A percentile compares a stretch with the other conserved stretches of the same genome.
Conservation (phyloP, 176 grass and related monocot species). For the Zoysia japonica region DNA sequence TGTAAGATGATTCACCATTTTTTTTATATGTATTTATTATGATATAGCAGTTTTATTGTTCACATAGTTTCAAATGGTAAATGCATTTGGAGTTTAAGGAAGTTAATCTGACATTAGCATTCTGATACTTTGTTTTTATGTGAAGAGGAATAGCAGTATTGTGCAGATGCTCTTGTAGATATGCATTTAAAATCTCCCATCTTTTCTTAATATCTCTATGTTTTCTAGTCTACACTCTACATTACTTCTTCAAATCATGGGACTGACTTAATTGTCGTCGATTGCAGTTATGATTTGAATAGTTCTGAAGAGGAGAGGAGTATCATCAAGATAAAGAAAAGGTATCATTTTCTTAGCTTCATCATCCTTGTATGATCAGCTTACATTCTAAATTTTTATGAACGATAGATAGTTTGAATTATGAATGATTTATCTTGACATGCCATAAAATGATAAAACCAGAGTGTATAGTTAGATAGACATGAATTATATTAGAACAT, state of each 20-base stretch:
- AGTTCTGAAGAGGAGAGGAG: conserved; percentile 79
- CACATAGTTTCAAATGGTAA: conserved; percentile 22
- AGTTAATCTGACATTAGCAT: background rate
- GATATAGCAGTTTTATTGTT: conserved; percentile 11
- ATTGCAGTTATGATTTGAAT: conserved; percentile 83
- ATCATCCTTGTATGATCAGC: background rate
- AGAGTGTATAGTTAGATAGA: background rate
- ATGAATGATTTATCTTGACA: conserved; percentile 23
- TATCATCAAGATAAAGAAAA: conserved; percentile 62
- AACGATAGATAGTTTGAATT: background rate
- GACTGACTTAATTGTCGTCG: conserved; percentile 31
- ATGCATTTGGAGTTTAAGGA: conserved; percentile 14
- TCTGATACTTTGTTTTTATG: background rate
- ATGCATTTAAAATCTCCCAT: background rate
- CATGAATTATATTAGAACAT: background rate
- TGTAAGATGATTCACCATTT: conserved; percentile 57
- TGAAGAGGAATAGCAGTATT: conserved; percentile 8
- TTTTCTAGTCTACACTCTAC: conserved; percentile 10
- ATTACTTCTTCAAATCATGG: background rate
- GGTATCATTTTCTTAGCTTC: conserved; percentile 44
- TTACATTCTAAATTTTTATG: conserved; percentile 28
- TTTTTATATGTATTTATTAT: conserved; percentile 33
- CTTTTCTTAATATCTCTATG: background rate
- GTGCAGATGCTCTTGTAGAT: background rate
- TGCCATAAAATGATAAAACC: conserved; percentile 10